A percentile compares a stretch with the other conserved stretches of the same genome.
phyloP scores from a whole-genome alignment of 2,329 filamentous ascomycete species.

The Colletotrichum sp. region DNA sequence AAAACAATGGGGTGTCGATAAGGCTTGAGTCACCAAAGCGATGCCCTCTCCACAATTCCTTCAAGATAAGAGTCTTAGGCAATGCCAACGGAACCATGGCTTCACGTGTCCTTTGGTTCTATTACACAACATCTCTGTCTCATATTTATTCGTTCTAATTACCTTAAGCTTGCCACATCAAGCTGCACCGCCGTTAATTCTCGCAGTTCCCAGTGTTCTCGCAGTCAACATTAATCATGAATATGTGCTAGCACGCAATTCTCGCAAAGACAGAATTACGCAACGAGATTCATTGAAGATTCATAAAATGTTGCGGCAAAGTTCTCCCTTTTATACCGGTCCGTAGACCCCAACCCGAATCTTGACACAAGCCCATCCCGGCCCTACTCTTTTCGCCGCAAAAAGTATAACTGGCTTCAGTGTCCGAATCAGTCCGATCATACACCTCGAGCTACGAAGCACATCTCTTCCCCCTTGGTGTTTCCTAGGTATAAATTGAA shows the following conservation, averaged over 20 bases:
- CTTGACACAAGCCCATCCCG: too few relatives aligned
- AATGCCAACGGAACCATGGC: accelerated
- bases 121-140: neutral
- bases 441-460: too few relatives aligned
- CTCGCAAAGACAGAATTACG: too few relatives aligned
- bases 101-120: neutral
- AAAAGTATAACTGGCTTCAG: too few relatives aligned
- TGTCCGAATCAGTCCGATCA: too few relatives aligned
- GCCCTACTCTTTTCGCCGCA: too few relatives aligned
- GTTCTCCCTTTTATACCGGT: neutral
- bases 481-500: too few relatives aligned
- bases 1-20: too few relatives aligned
- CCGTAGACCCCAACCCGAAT: too few relatives aligned
- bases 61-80: neutral
- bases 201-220: neutral
- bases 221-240: neutral
- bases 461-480: too few relatives aligned
- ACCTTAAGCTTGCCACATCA: neutral
- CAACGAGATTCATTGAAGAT: neutral
- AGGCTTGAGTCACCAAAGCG: neutral
- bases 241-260: neutral
- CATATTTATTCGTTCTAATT: neutral
- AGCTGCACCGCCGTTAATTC: neutral
- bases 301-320: neutral
- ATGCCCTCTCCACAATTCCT: neutral